Evolutionary conservation across 257 asterid genomes (phyloP).

Genomic region (Ocimum tenuiflorum): DNA sequence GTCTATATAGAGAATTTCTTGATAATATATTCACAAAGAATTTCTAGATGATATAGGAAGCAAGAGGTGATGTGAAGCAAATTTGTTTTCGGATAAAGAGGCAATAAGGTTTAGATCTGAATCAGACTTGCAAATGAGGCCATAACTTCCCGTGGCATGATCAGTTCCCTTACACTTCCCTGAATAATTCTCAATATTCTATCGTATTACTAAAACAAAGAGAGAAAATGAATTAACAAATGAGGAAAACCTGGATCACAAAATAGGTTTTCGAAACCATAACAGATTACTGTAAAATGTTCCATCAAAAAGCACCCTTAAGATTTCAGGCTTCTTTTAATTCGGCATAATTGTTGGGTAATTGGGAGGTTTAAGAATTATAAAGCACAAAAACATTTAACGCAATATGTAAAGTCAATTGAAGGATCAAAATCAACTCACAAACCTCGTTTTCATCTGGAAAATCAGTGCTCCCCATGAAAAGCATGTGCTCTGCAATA

Average conservation of each 20-base stretch:
- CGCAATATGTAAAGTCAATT: not conserved
- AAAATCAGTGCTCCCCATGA: slow-evolving; percentile 91
- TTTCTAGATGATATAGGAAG: not conserved
- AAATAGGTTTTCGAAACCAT: not conserved
- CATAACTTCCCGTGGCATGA: not conserved
- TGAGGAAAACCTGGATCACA: not conserved
- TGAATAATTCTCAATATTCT: not conserved
- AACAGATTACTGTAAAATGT: slow-evolving; percentile 7
- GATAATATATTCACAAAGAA: not conserved
- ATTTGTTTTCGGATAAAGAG: not conserved
- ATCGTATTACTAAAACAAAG: not conserved
- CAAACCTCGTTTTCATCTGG: slow-evolving; percentile 98
- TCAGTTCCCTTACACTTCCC: not conserved
- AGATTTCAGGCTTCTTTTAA: not conserved
- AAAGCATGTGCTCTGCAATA: slow-evolving; percentile 96
- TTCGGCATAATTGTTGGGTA: not conserved
- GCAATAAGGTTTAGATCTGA: too few relatives aligned
- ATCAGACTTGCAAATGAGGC: not conserved
- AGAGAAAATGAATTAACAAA: not conserved
- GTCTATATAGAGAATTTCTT: not conserved
- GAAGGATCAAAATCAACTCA: slow-evolving; percentile 4
- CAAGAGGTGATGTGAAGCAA: not conserved
- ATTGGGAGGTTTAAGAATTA: not conserved
- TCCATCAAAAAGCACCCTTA: not conserved
- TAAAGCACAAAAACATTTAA: slow-evolving; percentile 8